Evolutionary conservation across 371 early-diverging fungal genomes (phyloP), one percentile per base, ranked within the genome.

Genomic region (Rhizopus arrhizus): DNA sequence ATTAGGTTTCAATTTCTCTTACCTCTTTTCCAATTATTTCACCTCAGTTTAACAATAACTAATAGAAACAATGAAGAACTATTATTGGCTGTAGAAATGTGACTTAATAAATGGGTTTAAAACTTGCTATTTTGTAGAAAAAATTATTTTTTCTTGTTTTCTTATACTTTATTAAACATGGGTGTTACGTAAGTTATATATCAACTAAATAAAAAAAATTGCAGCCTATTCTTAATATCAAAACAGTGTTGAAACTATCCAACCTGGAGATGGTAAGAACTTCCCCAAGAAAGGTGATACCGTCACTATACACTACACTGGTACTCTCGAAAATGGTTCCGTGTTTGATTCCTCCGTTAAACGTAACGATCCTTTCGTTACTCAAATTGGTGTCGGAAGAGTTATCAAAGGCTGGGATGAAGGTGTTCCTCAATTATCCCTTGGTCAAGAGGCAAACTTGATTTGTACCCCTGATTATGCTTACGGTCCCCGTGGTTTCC

Each of bases 271-370:
- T 72, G 90, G 91, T 48, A 35, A 38, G 10, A 86, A 76, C 85
- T 96, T 86, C 89, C 97, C 96, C 84, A 90, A 94, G 89, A 52
- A 53, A 29, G 95, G 90, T 56, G 82, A 89, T 61, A 80, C 42
- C 8, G 84, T 90, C 31, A 64, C 73, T 54, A 91, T 91, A 63
- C 92, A 91, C 83, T 91, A 92, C 66, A 75, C 67, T 59, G 89
- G 90, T 46, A 85, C 85, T 55, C 84, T 91, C 43, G 53, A 57
- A 28, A 73, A 88, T 68, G 95, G 97, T 48, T 67, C 35, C 13
- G 82, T 89, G 79, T 98, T 98, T 56, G 98, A 98, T 72, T 91
- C 91, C 61, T 91, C 92, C 56, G 77, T 81, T 64, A 88, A 93
- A 69, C 94, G 96, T 69, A 78, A 80, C 40, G 36, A 79, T 51